phyloP scores from a whole-genome alignment of 352 stramenopile genomes.

The Phytopythium ostracodes region DNA sequence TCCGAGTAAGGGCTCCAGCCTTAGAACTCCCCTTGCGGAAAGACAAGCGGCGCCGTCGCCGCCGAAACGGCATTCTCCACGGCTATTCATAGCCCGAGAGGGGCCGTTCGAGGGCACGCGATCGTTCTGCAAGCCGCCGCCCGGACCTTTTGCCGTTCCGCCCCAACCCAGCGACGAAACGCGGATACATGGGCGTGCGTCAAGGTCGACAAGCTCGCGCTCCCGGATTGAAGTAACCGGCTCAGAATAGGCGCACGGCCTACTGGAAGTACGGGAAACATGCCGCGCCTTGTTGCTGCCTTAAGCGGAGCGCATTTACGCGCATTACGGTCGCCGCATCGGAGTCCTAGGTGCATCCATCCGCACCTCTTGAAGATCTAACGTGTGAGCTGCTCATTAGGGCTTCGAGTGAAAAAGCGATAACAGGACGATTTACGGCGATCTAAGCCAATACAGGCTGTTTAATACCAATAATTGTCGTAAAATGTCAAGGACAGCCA shows the following conservation, averaged over 20 bases:
- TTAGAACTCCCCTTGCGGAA: background rate
- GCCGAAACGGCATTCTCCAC: constrained; percentile 3
- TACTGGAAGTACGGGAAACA: background rate
- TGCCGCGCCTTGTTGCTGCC: background rate
- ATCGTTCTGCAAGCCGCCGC: background rate
- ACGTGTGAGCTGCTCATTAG: too few species aligned
- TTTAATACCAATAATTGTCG: too few species aligned
- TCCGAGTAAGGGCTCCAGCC: too few species aligned
- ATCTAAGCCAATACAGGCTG: too few species aligned
- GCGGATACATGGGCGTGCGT: background rate
- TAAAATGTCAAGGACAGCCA: too few species aligned
- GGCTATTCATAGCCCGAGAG: constrained; percentile 1
- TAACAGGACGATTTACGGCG: too few species aligned
- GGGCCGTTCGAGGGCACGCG: background rate
- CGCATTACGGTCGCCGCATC: too few species aligned
- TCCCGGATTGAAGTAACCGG: background rate
- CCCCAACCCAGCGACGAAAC: background rate
- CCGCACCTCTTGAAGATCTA: too few species aligned
- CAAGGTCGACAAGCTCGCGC: background rate
- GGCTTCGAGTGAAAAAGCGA: too few species aligned
- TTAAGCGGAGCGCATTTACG: too few species aligned
- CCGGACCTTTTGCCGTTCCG: background rate
- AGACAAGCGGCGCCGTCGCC: background rate
- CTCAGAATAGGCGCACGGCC: background rate
- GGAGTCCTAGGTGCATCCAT: too few species aligned